Percentiles rank a stretch among this genome's conserved stretches.
Conservation (phyloP, 805 yeast genomes). For the Metschnikowia cubensis region DNA sequence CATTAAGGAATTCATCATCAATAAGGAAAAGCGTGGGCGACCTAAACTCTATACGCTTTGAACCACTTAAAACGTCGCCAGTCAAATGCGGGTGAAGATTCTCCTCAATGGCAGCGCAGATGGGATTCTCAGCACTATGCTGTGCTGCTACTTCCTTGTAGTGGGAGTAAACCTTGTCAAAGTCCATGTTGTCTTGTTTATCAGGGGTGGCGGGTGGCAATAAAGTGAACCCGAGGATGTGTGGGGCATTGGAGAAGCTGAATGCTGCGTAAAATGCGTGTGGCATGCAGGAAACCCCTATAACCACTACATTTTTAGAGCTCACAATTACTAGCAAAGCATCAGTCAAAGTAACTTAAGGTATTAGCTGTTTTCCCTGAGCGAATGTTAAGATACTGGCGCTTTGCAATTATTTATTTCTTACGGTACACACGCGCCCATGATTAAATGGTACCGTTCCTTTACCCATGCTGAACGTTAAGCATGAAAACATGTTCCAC, state of each 20-base stretch:
- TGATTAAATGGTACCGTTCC: too few species aligned
- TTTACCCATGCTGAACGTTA: too few species aligned
- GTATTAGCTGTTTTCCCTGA: too few species aligned
- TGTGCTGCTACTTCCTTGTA: background rate
- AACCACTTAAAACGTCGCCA: slow-evolving; percentile 32
- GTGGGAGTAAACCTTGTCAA: background rate
- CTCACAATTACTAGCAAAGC: background rate
- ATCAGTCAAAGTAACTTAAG: too few species aligned
- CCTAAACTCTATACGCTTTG: slow-evolving; percentile 32
- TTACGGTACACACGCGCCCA: too few species aligned
- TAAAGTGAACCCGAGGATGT: background rate
- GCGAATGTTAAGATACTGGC: too few species aligned
- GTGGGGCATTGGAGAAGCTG: background rate
- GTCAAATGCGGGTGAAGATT: slow-evolving; percentile 34
- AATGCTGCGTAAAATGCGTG: background rate
- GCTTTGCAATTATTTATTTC: too few species aligned
- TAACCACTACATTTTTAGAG: background rate
- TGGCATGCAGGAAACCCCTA: background rate
- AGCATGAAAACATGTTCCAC: too few species aligned
- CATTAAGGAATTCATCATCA: slow-evolving; percentile 27
- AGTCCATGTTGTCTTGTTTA: background rate
- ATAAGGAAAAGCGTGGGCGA: slow-evolving; percentile 31
- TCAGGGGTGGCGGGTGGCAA: background rate
- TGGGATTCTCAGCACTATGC: slow-evolving; percentile 8
- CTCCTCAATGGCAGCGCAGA: slow-evolving; percentile 21